These are phyloP conservation scores for Cyberlindnera bimundalis DNA, from an alignment of 805 yeast species.

Conservation along the genomic window DNA sequence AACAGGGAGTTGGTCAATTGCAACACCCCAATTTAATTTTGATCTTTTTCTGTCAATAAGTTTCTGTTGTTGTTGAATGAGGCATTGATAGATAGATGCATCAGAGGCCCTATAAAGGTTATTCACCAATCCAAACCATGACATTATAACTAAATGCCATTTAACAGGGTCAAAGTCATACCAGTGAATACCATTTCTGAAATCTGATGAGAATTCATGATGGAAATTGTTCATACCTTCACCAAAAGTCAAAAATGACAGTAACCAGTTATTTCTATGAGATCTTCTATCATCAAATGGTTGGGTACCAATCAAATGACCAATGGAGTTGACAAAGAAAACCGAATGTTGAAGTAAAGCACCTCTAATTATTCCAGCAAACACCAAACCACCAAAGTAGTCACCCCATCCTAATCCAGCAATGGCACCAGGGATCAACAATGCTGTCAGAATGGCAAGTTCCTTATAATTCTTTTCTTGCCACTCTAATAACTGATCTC, in stretches of 20 bases:
- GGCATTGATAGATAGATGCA: conserved; percentile 58
- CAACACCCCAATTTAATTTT: conserved; percentile 89
- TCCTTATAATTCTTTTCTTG: conserved; percentile 37
- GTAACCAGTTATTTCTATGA: conserved; percentile 60
- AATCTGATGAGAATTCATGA: conserved; percentile 93
- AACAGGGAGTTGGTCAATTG: conserved; percentile 81
- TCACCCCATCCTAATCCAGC: conserved; percentile 72
- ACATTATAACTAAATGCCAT: conserved; percentile 52
- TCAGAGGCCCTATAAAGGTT: conserved; percentile 45
- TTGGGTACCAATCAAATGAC: conserved; percentile 73
- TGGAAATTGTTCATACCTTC: conserved; percentile 93
- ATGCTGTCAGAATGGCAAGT: conserved; percentile 47
- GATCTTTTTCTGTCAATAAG: conserved; percentile 72
- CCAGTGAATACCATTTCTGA: conserved; percentile 68
- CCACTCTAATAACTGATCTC: conserved; percentile 44
- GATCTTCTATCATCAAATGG: conserved; percentile 75
- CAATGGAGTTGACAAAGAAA: conserved; percentile 74
- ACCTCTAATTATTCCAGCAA: conserved; percentile 74
- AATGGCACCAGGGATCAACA: conserved; percentile 61
- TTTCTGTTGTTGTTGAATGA: conserved; percentile 80
- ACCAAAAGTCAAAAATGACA: conserved; percentile 73
- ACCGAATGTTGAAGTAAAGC: conserved; percentile 76
- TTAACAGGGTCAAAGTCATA: conserved; percentile 87
- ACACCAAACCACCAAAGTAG: conserved; percentile 70
- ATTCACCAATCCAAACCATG: conserved; percentile 55